Percentiles rank a stretch among this genome's conserved stretches.
These are phyloP conservation scores for Candida maltosa DNA, from an alignment of 805 yeast species.

Conservation along the genomic window DNA sequence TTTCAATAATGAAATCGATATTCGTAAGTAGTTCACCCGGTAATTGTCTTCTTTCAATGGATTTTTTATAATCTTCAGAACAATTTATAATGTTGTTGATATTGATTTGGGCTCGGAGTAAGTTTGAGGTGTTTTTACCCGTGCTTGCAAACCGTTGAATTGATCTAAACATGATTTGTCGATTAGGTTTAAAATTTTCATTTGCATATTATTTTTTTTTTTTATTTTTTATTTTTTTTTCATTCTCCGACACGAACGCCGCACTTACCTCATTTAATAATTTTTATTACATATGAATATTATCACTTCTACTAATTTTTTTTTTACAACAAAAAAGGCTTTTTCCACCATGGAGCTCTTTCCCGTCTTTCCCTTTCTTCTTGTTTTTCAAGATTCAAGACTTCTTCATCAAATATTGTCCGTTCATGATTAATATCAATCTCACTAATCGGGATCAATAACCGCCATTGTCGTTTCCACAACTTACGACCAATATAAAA, in stretches of 20 bases:
- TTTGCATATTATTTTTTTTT: too few species aligned
- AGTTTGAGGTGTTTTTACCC: conserved; percentile 9
- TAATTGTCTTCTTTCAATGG: conserved; percentile 26
- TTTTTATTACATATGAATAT: conserved; percentile 13
- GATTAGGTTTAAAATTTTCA: too few species aligned
- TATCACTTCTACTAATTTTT: too few species aligned
- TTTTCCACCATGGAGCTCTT: conserved; percentile 15
- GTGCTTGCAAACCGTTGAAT: conserved; percentile 2
- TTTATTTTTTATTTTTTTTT: too few species aligned
- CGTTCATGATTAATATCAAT: conserved; percentile 29
- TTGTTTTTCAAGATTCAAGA: conserved; percentile 26
- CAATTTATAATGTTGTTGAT: conserved; percentile 19
- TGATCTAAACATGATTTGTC: too few species aligned
- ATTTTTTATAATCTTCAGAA: conserved; percentile 17
- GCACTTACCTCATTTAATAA: too few species aligned
- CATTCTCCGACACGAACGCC: too few species aligned
- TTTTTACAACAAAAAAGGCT: too few species aligned
- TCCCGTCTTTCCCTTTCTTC: conserved; percentile 20
- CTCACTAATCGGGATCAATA: conserved; percentile 22
- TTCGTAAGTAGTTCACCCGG: conserved; percentile 13
- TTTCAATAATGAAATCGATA: conserved; percentile 22
- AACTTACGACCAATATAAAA: conserved; percentile 33
- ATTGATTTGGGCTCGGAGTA: conserved; percentile 22
- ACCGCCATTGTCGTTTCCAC: conserved; percentile 26
- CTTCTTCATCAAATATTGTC: conserved; percentile 32